Evolutionary conservation across 2,329 filamentous ascomycete species (phyloP), one percentile per base, ranked within the genome.

Genomic region (Colletotrichum tanaceti): DNA sequence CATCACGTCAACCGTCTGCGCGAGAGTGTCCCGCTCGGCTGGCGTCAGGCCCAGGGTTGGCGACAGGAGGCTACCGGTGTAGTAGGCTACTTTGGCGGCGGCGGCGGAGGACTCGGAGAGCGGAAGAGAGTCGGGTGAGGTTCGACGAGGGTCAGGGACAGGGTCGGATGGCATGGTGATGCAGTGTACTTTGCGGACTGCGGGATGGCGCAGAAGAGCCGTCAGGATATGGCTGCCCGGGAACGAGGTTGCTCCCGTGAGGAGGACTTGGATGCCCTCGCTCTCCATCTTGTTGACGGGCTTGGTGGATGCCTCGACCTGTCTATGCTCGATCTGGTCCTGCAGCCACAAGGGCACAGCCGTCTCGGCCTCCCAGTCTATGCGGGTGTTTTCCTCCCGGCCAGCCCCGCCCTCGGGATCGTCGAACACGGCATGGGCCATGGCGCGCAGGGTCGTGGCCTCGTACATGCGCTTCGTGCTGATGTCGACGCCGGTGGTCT

Each of bases 311-410:
- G 14, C 22, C 20, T 18, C 4, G 1, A 57, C 4, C 9, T 18
- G n/a, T n/a, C n/a, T n/a, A n/a, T n/a, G 6, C 9, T 16, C 5
- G 6, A 22, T 32, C 16, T 32, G 49, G 18, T 20, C 13, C 24
- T n/a, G 16, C 22, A 63, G 10, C 60, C 13, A 16, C 6, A 6
- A 3, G 4, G 28, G 28, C 28, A 28, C 28, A 24, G 57, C 39
- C 11, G 78, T 82, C 70, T 84, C 81, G 3, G 52, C 16, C 1
- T 78, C 75, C 82, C 82, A 84, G 65, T 81, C 74, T 44, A 82
- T 79, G 52, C 57, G 70, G 44, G 63, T 24, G 50, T 64, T 28
- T 5, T 6, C 28, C 28, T 28, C 28, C 28, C 28, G 28, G 28
- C 28, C 28, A 28, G 28, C 28, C 6, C 28, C 28, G 28, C 28